phyloP scores from a whole-genome alignment of 164 flowering plant species.

The Hamamelis virginiana region DNA sequence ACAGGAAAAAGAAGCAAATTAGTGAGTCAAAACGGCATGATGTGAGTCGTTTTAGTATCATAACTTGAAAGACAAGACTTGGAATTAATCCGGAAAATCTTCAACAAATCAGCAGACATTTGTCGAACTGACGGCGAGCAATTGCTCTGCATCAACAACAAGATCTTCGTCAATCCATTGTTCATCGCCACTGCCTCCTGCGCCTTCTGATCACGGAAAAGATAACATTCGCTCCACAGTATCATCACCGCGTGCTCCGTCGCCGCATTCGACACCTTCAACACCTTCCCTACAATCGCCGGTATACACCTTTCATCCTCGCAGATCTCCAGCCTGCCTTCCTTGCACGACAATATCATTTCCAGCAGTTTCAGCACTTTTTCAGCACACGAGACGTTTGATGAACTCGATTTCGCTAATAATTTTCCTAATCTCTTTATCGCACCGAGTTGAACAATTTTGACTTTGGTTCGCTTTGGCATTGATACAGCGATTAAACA shows the following conservation, averaged over 20 bases:
- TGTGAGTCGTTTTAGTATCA: conserved; percentile 79
- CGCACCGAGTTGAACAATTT: conserved; percentile 45
- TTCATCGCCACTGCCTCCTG: conserved; percentile 51
- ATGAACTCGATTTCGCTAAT: conserved; percentile 21
- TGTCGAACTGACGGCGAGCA: conserved; percentile 65
- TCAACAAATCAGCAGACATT: conserved; percentile 73
- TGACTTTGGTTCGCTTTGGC: conserved; percentile 33
- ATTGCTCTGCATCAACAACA: conserved; percentile 84
- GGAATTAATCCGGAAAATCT: conserved; percentile 56
- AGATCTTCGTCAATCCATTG: conserved; percentile 76
- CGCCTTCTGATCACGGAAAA: conserved; percentile 55
- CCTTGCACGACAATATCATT: conserved; percentile 46
- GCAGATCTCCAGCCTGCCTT: conserved; percentile 65
- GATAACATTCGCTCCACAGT: conserved; percentile 75
- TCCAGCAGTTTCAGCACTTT: conserved; percentile 59
- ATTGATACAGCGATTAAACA: conserved; percentile 44
- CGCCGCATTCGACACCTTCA: conserved; percentile 65
- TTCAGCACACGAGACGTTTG: conserved; percentile 32
- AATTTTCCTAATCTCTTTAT: conserved; percentile 31
- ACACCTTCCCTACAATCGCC: conserved; percentile 46
- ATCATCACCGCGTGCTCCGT: conserved; percentile 79
- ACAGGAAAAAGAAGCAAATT: not conserved
- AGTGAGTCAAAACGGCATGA: conserved; percentile 71
- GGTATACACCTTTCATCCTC: conserved; percentile 39
- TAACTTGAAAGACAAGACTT: conserved; percentile 62